Evolutionary conservation across 2,329 filamentous ascomycete species (phyloP), one percentile per base, ranked within the genome.

Genomic region (Endoconidiophora polonica): DNA sequence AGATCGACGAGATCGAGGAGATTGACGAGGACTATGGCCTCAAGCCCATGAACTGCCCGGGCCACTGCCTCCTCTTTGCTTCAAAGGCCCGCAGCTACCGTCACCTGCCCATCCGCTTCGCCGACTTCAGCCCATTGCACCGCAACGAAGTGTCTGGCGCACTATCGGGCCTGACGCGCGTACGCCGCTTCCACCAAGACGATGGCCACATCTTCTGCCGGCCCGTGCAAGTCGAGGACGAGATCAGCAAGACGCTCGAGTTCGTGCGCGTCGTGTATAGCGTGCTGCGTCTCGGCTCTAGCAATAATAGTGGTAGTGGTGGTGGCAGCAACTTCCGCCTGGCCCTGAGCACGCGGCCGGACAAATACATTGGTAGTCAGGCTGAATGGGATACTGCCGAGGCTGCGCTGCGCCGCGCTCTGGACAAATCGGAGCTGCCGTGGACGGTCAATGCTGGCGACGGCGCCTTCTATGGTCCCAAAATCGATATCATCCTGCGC

Each of bases 1-100:
- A 79, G n/a, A 7, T 4, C 38, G 14, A 9, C n/a, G 38, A 40
- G 5, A 22, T 16, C 38, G 20, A 40, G 3, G 38, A 9, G 41
- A 44, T 54, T 53, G 72, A 76, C 54, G 78, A 81, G 55, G 81
- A 84, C 55, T 93, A 85, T 63, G 85, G 84, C 16, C 67, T 94
- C 57, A 94, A 94, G 64, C 86, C 86, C 12, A 94, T 94, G 86
- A 94, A 94, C 61, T 94, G 86, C 61, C 86, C 86, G 0, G 86
- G 86, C 2, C 86, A 94, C 63, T 93, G 86, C 61, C 69, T 94
- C 55, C 75, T 94, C 54, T 94, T 93, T 61, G 80, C 76, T 54
- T 81, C 81, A 44, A 75, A 81, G 56, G 72, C 73, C 52, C 77
- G 79, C 54, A 86, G 81, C 57, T 90, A 90, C 64, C 76, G 81